phyloP scores from a whole-genome alignment of 75 land plant genomes.

The Gnetum montanum region DNA sequence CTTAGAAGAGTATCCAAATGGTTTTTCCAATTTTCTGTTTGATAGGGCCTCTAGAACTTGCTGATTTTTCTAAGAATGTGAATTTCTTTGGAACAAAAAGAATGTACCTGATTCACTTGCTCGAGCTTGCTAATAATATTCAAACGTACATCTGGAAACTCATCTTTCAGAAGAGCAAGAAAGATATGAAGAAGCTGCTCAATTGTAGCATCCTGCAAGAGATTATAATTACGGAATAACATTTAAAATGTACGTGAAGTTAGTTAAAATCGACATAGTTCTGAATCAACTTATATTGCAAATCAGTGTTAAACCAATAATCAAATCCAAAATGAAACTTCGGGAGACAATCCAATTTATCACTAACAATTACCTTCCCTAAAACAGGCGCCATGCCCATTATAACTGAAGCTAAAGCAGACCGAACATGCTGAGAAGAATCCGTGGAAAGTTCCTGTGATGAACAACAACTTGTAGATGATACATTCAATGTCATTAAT shows the following conservation, averaged over 20 bases:
- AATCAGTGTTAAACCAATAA: too few species aligned
- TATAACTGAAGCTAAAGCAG: slow-evolving; percentile 95
- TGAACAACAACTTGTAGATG: too few species aligned
- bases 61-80: too few species aligned
- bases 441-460: slow-evolving; percentile 86
- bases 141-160: slow-evolving; percentile 95
- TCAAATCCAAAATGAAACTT: background rate
- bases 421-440: slow-evolving; percentile 98
- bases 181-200: slow-evolving; percentile 91
- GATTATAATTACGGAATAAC: slow-evolving; percentile 7
- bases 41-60: too few species aligned
- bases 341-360: background rate
- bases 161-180: slow-evolving; percentile 89
- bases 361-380: slow-evolving; percentile 96
- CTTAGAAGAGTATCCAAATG: background rate
- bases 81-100: too few species aligned
- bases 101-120: slow-evolving; percentile 89
- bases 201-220: slow-evolving; percentile 90
- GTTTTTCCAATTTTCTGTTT: background rate
- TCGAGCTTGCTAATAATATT: slow-evolving; percentile 98
- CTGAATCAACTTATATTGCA: too few species aligned
- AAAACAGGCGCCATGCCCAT: slow-evolving; percentile 98
- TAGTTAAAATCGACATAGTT: too few species aligned
- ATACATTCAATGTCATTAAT: too few species aligned
- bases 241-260: background rate